These are phyloP conservation scores for Davidsoniella neocaledoniae DNA, from an alignment of 2,329 filamentous ascomycete species.

Conservation along the genomic window DNA sequence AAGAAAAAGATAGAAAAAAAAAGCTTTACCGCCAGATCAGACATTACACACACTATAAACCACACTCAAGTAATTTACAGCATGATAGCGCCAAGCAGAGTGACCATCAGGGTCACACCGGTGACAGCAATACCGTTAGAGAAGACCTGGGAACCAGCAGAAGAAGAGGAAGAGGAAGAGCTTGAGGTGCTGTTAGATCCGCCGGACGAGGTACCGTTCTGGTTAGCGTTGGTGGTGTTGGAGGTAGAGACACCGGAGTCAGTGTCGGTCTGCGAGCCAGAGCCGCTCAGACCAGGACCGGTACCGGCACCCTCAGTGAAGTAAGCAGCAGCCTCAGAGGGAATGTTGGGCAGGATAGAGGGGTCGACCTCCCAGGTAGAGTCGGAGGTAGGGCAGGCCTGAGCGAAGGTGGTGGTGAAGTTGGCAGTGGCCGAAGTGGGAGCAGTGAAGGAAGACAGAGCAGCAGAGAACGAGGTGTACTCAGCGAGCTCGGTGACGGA, in stretches of 20 bases:
- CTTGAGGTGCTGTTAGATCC: constrained; percentile 2
- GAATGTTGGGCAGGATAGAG: constrained; percentile 34
- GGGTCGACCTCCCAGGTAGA: constrained; percentile 34
- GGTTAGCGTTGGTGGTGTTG: constrained; percentile 21
- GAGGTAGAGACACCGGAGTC: constrained; percentile 30
- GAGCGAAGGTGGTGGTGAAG: constrained; percentile 28
- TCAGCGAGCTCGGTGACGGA: constrained; percentile 41
- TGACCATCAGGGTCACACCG: constrained; percentile 21
- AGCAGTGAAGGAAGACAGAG: constrained; percentile 31
- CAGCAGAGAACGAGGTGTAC: constrained; percentile 37
- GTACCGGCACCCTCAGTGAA: constrained; percentile 35
- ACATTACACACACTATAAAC: not conserved
- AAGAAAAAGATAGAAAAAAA: constrained; percentile 3
- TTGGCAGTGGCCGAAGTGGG: constrained; percentile 35
- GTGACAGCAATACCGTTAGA: constrained; percentile 20
- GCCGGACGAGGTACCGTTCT: constrained; percentile 8
- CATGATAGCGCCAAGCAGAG: constrained; percentile 24
- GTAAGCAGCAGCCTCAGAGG: constrained; percentile 32
- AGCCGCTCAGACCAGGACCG: constrained; percentile 35
- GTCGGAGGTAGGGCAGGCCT: constrained; percentile 33
- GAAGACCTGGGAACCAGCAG: constrained; percentile 17
- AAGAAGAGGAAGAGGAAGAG: constrained; percentile 18
- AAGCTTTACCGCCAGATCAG: not conserved
- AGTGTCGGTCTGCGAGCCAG: constrained; percentile 36
- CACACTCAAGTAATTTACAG: constrained; percentile 18